A percentile compares a stretch with the other conserved stretches of the same genome.
phyloP scores from a whole-genome alignment of 1,284 basidiomycete species.

The Microbotryum violaceum region DNA sequence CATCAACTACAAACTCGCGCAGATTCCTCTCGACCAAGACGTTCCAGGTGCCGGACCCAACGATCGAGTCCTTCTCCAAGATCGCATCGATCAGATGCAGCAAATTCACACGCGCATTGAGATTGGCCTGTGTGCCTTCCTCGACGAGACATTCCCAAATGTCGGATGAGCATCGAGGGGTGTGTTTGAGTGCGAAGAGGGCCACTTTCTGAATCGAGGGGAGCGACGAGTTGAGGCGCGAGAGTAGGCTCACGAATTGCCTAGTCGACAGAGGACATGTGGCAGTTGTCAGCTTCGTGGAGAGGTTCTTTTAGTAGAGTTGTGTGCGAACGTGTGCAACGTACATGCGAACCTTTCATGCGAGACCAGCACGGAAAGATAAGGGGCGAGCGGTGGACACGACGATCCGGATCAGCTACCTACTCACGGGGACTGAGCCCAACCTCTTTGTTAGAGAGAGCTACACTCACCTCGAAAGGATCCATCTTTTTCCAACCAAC shows the following conservation, averaged over 20 bases:
- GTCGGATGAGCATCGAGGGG: constrained; percentile 72
- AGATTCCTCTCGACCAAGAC: constrained; percentile 67
- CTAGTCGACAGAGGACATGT: constrained; percentile 9
- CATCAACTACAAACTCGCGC: constrained; percentile 62
- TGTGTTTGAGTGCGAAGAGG: constrained; percentile 75
- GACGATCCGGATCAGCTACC: too few species aligned
- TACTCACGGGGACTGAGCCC: too few species aligned
- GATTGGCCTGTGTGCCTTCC: constrained; percentile 74
- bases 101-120: constrained; percentile 82
- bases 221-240: constrained; percentile 50
- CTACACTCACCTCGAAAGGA: constrained; percentile 33
- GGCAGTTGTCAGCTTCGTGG: not conserved
- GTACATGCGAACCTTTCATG: not conserved
- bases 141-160: constrained; percentile 91
- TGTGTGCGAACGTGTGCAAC: not conserved
- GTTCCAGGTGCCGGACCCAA: constrained; percentile 54
- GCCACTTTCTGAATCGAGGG: constrained; percentile 85
- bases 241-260: constrained; percentile 36
- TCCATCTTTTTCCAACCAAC: constrained; percentile 24
- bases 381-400: too few species aligned
- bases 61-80: constrained; percentile 33
- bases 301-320: not conserved
- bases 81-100: constrained; percentile 78
- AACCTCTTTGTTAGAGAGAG: too few species aligned
- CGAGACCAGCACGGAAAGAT: not conserved